These are phyloP conservation scores for Dipodascopsis tothii DNA, from an alignment of 805 yeast genomes.

Conservation along the genomic window DNA sequence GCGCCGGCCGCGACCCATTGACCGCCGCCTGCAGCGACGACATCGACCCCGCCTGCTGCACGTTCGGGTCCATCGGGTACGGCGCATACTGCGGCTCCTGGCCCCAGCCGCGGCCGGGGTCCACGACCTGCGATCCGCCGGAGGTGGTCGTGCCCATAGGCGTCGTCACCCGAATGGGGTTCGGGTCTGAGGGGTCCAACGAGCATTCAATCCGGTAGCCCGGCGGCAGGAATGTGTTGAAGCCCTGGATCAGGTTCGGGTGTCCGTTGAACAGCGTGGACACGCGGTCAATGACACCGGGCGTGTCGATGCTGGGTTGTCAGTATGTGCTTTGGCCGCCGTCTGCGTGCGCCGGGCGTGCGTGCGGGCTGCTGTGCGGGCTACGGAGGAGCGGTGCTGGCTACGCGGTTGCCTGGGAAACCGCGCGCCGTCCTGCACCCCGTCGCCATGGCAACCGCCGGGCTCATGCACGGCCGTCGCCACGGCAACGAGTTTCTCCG, in stretches of 20 bases:
- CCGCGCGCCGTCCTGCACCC: too few species aligned
- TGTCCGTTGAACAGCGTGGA: conserved; percentile 86
- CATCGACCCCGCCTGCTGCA: conserved; percentile 9
- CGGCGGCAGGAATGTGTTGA: conserved; percentile 93
- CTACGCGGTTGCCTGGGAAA: too few species aligned
- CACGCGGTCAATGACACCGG: conserved; percentile 95
- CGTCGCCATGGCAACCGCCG: too few species aligned
- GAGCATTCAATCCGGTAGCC: conserved; percentile 93
- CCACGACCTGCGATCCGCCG: conserved; percentile 33
- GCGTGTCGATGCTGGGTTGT: conserved; percentile 73
- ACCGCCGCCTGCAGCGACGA: conserved; percentile 24
- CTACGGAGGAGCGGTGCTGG: too few species aligned
- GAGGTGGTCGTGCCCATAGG: conserved; percentile 83
- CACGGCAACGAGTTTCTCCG: too few species aligned
- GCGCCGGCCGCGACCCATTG: conserved; percentile 18
- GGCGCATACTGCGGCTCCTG: conserved; percentile 13
- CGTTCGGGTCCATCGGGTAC: conserved; percentile 10
- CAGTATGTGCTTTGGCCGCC: too few species aligned
- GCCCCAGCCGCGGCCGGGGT: conserved; percentile 17
- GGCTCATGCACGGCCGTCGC: too few species aligned
- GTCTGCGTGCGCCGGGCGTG: too few species aligned
- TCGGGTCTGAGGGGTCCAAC: conserved; percentile 77
- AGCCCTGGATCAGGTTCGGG: conserved; percentile 88
- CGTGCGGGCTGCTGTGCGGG: too few species aligned
- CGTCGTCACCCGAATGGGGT: conserved; percentile 88